Evolutionary conservation across 495 filamentous ascomycete species (phyloP).

Genomic region (Trichoderma gamsii): DNA sequence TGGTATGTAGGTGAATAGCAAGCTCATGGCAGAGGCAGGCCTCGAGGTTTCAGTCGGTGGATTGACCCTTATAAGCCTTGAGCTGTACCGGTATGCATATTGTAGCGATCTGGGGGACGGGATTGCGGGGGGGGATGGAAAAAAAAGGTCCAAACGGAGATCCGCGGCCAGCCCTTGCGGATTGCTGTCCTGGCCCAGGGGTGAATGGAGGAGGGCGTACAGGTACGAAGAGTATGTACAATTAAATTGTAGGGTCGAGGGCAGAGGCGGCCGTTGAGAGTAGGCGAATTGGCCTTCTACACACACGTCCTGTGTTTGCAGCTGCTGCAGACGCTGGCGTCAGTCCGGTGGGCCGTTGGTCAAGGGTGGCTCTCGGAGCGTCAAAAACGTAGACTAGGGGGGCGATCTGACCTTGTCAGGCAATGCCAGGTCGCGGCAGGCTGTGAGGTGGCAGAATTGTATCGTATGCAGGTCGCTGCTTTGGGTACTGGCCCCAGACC

Average conservation of each 20-base stretch:
- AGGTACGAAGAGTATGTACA: background rate
- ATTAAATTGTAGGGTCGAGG: background rate
- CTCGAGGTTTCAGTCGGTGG: constrained; percentile 1
- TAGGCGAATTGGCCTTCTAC: background rate
- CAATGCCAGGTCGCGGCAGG: constrained; percentile 13
- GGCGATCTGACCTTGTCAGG: background rate
- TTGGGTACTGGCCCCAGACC: background rate
- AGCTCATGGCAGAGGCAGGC: constrained; percentile 9
- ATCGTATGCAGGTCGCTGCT: constrained; percentile 6
- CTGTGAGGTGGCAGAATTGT: constrained; percentile 11
- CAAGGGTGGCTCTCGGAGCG: constrained; percentile 6
- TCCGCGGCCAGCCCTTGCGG: background rate
- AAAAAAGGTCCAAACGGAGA: background rate
- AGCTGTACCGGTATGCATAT: constrained; percentile 8
- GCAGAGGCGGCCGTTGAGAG: background rate
- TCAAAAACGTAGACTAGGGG: background rate
- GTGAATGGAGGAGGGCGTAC: background rate
- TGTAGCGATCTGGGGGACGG: constrained; percentile 11
- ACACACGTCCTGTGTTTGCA: constrained; percentile 1
- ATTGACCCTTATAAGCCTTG: constrained; percentile 10
- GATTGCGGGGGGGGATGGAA: background rate
- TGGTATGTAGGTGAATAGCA: constrained; percentile 9
- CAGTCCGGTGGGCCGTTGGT: constrained; percentile 9
- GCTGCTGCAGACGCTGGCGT: constrained; percentile 9
- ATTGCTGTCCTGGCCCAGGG: constrained; percentile 2